Conservation (phyloP, 208 protist species). For the Leptomonas pyrrhocoris region DNA sequence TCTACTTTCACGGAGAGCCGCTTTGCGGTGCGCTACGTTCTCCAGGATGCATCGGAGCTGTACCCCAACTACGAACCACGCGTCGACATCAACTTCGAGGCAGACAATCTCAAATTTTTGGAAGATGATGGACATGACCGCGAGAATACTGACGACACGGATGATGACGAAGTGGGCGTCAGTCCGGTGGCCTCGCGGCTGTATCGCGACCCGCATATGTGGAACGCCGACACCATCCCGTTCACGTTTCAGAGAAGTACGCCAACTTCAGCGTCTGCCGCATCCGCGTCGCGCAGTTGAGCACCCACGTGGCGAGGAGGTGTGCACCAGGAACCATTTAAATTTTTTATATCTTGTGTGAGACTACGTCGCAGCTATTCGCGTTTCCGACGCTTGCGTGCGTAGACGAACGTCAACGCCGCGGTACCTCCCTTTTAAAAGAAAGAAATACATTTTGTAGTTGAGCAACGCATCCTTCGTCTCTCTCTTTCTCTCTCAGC, state of each 20-base stretch:
- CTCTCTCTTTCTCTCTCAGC: too few species aligned
- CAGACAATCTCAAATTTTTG: constrained; percentile 22
- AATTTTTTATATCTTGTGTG: too few species aligned
- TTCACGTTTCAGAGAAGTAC: constrained; percentile 31
- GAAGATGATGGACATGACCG: constrained; percentile 6
- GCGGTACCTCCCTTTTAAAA: too few species aligned
- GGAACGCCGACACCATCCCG: constrained; percentile 33
- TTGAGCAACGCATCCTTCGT: too few species aligned
- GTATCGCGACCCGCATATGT: constrained; percentile 37
- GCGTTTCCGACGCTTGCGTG: too few species aligned
- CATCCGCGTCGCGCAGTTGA: not conserved
- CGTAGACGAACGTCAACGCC: too few species aligned
- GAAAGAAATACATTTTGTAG: too few species aligned
- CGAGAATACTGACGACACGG: constrained; percentile 1
- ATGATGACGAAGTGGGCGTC: not conserved
- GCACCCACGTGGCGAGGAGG: too few species aligned
- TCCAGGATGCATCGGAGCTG: constrained; percentile 31
- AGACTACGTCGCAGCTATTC: too few species aligned
- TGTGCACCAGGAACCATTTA: too few species aligned
- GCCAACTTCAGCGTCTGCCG: not conserved
- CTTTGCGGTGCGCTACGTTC: constrained; percentile 32
- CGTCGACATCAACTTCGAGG: constrained; percentile 24
- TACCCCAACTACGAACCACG: constrained; percentile 34
- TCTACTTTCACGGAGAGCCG: constrained; percentile 34
- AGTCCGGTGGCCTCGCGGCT: constrained; percentile 22